Percentiles rank a stretch among this genome's conserved stretches.
Evolutionary conservation across 1,139 yeast genomes (phyloP).

Genomic region (Saccharomycopsis phalli): DNA sequence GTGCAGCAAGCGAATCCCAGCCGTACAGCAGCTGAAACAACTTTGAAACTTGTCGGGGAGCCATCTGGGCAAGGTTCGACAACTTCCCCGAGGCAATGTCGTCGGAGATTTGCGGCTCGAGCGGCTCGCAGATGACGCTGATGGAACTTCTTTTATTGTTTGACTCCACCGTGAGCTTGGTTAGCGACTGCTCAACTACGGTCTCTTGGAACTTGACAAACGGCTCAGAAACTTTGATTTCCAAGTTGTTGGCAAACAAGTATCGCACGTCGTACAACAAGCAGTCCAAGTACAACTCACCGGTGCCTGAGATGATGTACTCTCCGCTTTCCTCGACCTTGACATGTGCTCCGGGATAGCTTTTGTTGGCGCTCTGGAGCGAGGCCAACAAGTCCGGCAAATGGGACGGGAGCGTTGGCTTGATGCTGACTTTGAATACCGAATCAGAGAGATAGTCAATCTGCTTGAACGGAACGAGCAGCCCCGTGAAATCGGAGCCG

Average conservation of each 20-base stretch:
- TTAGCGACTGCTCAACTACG: slow-evolving; percentile 54
- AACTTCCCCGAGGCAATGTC: slow-evolving; percentile 52
- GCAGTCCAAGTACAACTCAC: slow-evolving; percentile 85
- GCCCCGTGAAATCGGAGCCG: slow-evolving; percentile 20
- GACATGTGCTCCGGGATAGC: slow-evolving; percentile 58
- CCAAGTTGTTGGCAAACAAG: slow-evolving; percentile 47
- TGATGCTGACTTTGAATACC: slow-evolving; percentile 73
- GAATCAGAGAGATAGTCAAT: slow-evolving; percentile 43
- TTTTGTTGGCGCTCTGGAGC: slow-evolving; percentile 48
- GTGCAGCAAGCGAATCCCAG: slow-evolving; percentile 80
- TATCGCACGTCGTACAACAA: slow-evolving; percentile 66
- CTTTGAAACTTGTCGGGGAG: slow-evolving; percentile 40
- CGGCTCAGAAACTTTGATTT: slow-evolving; percentile 80
- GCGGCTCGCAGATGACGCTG: slow-evolving; percentile 73
- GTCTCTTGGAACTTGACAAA: slow-evolving; percentile 77
- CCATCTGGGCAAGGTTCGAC: slow-evolving; percentile 28
- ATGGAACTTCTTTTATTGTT: slow-evolving; percentile 48
- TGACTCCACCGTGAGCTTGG: slow-evolving; percentile 54
- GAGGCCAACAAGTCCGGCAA: slow-evolving; percentile 66
- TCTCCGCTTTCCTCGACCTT: slow-evolving; percentile 88
- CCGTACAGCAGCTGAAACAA: slow-evolving; percentile 48
- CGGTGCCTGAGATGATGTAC: slow-evolving; percentile 70
- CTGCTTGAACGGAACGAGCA: slow-evolving; percentile 29
- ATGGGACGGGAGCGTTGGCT: slow-evolving; percentile 74
- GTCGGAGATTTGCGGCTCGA: slow-evolving; percentile 42